Percentiles rank a stretch among this genome's conserved stretches.
These are phyloP conservation scores for Starmerella vaccinii DNA, from an alignment of 805 yeast genomes.

Conservation along the genomic window DNA sequence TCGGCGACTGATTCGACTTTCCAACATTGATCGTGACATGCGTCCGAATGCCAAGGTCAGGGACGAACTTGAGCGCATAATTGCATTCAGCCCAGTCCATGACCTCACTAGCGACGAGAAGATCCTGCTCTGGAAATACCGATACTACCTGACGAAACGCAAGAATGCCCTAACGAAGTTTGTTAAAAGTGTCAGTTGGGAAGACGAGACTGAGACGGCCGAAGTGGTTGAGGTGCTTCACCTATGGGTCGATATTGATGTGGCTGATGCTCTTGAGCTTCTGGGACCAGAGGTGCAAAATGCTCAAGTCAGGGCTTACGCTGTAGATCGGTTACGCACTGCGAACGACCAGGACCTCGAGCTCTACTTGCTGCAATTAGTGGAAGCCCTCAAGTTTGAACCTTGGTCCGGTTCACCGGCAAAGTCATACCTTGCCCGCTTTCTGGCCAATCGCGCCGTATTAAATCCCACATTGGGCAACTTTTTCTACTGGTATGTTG, in stretches of 20 bases:
- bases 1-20: conserved; percentile 73
- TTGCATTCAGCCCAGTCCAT: conserved; percentile 73
- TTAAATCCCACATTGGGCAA: conserved; percentile 61
- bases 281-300: conserved; percentile 70
- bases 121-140: conserved; percentile 79
- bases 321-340: conserved; percentile 67
- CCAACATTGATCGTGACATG: conserved; percentile 62
- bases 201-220: conserved; percentile 64
- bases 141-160: conserved; percentile 67
- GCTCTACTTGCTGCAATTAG: conserved; percentile 75
- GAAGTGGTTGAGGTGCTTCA: conserved; percentile 69
- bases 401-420: conserved; percentile 21
- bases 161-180: conserved; percentile 67
- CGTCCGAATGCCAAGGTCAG: conserved; percentile 80
- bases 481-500: conserved; percentile 83
- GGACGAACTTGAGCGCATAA: conserved; percentile 57
- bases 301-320: conserved; percentile 67
- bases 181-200: conserved; percentile 80
- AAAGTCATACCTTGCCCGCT: conserved; percentile 37
- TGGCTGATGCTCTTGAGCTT: conserved; percentile 78
- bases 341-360: conserved; percentile 76
- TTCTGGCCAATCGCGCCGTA: conserved; percentile 62
- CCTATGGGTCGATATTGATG: conserved; percentile 63
- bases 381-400: conserved; percentile 84
- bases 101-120: conserved; percentile 72